Evolutionary conservation across 2,329 filamentous ascomycete genomes (phyloP), one percentile per base, ranked within the genome.

Genomic region (Alternaria atra): DNA sequence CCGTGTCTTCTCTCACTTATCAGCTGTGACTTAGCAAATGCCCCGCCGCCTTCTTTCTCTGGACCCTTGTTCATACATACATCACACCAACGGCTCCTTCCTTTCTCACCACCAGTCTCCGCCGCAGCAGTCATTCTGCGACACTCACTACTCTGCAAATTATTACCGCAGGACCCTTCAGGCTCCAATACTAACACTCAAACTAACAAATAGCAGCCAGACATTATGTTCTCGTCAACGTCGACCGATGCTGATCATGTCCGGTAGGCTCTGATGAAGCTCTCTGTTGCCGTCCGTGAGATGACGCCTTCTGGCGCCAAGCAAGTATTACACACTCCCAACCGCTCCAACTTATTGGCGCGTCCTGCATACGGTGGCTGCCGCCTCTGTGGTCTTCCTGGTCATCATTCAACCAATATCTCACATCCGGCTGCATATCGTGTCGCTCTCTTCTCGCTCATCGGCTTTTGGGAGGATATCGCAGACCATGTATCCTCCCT

Each of bases 381-480:
- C 47, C 52, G 58, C 20, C 43, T 72, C 61, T 71, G 69, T 56
- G 43, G 58, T 13, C 60, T 66, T n/a, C 63, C 68, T 6, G 68
- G 69, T n/a, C 69, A 71, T 48, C 32, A 64, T 2, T 64, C 58
- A 17, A 2, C 27, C 30, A 56, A 65, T 34, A 52, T 66, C 59
- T 46, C 60, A 15, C 55, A 63, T 5, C 46, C 67, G 4, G 32
- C 44, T 13, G 32, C 50, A 7, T 72, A 67, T 53, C 62, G 58
- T 40, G 27, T 20, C 23, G 69, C 66, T 13, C 48, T 72, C 12
- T 30, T 67, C 30, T 59, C 55, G 4, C 62, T 63, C 34, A 51
- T 68, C 23, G 51, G 55, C 32, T 71, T 69, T 51, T 72, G 69
- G 69, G 65, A 70, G 32, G 64, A 65, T 37, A 43, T 65, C 15